These are phyloP conservation scores for Euphorbia peplus DNA, from an alignment of 345 rosid genomes.

Conservation along the genomic window DNA sequence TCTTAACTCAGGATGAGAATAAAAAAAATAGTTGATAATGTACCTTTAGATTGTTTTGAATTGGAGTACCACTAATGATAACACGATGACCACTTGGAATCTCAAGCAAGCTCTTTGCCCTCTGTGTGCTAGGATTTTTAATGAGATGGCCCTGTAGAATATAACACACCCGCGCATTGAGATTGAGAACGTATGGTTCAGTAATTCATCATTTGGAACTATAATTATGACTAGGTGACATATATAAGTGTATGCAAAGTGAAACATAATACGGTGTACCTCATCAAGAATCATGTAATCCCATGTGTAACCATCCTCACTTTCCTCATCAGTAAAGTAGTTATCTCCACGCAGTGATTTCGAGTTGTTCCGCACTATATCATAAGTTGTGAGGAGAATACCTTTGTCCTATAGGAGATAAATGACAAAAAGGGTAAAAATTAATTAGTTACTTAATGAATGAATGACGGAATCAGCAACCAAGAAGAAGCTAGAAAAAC, in stretches of 20 bases:
- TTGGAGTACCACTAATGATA: slow-evolving; percentile 89
- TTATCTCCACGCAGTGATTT: slow-evolving; percentile 58
- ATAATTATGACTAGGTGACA: not conserved
- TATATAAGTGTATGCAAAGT: not conserved
- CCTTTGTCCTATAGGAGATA: slow-evolving; percentile 65
- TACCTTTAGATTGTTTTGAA: slow-evolving; percentile 97
- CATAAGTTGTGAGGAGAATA: slow-evolving; percentile 88
- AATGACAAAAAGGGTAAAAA: not conserved
- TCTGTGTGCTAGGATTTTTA: slow-evolving; percentile 92
- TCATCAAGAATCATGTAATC: slow-evolving; percentile 98
- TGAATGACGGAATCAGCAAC: not conserved
- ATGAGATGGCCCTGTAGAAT: slow-evolving; percentile 84
- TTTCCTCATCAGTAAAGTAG: slow-evolving; percentile 44
- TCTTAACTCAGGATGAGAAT: slow-evolving; percentile 8
- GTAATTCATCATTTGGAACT: not conserved
- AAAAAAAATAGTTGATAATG: not conserved
- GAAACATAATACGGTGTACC: slow-evolving; percentile 37
- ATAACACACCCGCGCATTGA: not conserved
- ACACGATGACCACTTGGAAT: slow-evolving; percentile 90
- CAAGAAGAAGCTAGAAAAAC: not conserved
- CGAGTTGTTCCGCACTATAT: slow-evolving; percentile 81
- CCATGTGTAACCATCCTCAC: slow-evolving; percentile 63
- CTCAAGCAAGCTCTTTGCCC: slow-evolving; percentile 96
- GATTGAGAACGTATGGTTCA: not conserved
- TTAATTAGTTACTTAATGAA: too few species aligned